A percentile compares a stretch with the other conserved stretches of the same genome.
Evolutionary conservation across 768 basidiomycete genomes (phyloP).

Genomic region (Tylopilus rubrobrunneus): DNA sequence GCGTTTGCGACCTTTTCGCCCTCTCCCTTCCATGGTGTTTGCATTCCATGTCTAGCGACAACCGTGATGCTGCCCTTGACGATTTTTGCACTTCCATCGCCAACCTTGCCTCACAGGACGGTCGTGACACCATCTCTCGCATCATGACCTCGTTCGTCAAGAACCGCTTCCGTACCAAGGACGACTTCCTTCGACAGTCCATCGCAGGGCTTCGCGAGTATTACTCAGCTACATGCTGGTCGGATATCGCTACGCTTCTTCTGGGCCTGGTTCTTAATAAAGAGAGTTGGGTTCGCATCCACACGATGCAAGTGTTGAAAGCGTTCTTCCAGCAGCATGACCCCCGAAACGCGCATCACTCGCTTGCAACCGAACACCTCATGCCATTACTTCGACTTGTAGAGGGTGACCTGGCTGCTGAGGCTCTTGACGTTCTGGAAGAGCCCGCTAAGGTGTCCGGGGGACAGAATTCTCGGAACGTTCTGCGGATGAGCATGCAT

Average conservation of each 20-base stretch:
- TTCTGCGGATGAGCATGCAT: constrained; percentile 91
- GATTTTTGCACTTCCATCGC: constrained; percentile 74
- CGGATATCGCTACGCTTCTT: constrained; percentile 80
- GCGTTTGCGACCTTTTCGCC: constrained; percentile 80
- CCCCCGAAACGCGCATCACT: constrained; percentile 65
- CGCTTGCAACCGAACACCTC: constrained; percentile 79
- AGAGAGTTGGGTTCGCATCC: constrained; percentile 76
- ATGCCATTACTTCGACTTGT: constrained; percentile 88
- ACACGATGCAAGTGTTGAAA: constrained; percentile 85
- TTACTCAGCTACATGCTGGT: constrained; percentile 71
- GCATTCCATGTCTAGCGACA: constrained; percentile 67
- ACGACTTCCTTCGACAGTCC: constrained; percentile 91
- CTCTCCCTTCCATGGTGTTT: constrained; percentile 86
- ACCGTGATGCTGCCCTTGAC: constrained; percentile 53
- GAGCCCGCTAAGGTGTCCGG: constrained; percentile 80
- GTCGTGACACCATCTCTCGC: constrained; percentile 73
- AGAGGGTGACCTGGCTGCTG: constrained; percentile 79
- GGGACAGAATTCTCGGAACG: constrained; percentile 71
- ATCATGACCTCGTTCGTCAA: constrained; percentile 90
- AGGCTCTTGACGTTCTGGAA: constrained; percentile 91
- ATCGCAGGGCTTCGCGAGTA: constrained; percentile 82
- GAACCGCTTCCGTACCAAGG: constrained; percentile 82
- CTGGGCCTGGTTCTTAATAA: constrained; percentile 82
- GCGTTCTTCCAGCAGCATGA: constrained; percentile 84
- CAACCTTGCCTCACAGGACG: constrained; percentile 65